These are phyloP conservation scores for Ophiorrhiza pumila DNA, from an alignment of 257 asterid species.

Conservation along the genomic window DNA sequence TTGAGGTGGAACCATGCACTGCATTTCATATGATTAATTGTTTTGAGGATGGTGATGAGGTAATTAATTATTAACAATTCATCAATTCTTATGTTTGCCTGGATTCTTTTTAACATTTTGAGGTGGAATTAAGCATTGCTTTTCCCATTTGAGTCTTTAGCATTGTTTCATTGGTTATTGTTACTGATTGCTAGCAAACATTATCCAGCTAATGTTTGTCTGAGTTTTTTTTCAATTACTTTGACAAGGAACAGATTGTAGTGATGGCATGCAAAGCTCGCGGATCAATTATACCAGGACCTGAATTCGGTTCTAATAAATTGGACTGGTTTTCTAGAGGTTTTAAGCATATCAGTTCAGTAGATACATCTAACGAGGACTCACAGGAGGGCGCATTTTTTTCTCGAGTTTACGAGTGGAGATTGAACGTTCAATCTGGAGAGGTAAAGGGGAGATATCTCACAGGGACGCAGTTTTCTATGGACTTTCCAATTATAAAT, in stretches of 20 bases:
- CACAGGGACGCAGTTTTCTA: slow-evolving; percentile 40
- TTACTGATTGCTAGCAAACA: neutral
- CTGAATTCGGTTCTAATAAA: slow-evolving; percentile 50
- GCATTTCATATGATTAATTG: slow-evolving; percentile 67
- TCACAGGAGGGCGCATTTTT: slow-evolving; percentile 29
- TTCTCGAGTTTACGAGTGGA: slow-evolving; percentile 58
- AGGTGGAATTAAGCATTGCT: too few relatives aligned
- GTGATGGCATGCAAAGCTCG: slow-evolving; percentile 54
- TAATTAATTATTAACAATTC: slow-evolving; percentile 15
- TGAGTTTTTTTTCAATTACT: neutral
- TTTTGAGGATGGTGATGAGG: slow-evolving; percentile 60
- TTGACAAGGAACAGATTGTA: slow-evolving; percentile 35
- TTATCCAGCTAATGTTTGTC: neutral
- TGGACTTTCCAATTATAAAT: slow-evolving; percentile 69
- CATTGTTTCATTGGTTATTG: too few relatives aligned
- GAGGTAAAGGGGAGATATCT: slow-evolving; percentile 47
- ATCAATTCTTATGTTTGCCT: too few relatives aligned
- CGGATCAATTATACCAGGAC: slow-evolving; percentile 60
- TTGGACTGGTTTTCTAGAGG: slow-evolving; percentile 54
- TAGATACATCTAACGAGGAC: slow-evolving; percentile 11
- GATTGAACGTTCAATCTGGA: slow-evolving; percentile 46
- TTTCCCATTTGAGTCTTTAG: too few relatives aligned
- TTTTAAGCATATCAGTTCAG: slow-evolving; percentile 23
- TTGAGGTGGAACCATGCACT: slow-evolving; percentile 54
- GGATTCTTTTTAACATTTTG: too few relatives aligned